Conservation (phyloP, 225 moss, liverwort and hornwort genomes). For the Straminergon stramineum region DNA sequence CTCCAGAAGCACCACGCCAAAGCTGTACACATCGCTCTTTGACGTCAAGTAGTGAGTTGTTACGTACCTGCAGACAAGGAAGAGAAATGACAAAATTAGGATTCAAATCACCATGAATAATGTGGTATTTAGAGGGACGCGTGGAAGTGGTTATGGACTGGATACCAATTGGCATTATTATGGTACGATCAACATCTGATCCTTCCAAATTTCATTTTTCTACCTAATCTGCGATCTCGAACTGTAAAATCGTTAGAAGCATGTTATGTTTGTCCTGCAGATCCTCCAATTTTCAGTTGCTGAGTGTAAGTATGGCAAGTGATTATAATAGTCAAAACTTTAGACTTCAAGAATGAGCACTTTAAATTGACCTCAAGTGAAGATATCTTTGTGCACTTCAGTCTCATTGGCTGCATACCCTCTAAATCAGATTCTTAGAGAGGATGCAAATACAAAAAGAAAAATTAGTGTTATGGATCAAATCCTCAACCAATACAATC, state of each 20-base stretch:
- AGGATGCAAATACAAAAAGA: neutral
- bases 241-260: neutral
- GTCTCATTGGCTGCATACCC: no score
- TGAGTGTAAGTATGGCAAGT: no score
- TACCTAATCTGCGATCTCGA: neutral
- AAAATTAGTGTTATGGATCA: neutral
- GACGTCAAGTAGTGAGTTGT: conserved; percentile 27
- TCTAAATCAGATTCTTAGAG: neutral
- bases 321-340: neutral
- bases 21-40: conserved; percentile 51
- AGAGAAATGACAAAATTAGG: neutral
- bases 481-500: neutral
- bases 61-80: conserved; percentile 23
- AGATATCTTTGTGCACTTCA: neutral
- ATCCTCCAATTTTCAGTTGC: no score
- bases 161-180: no score
- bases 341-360: neutral
- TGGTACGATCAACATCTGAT: neutral
- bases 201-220: neutral
- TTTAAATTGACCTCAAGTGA: neutral
- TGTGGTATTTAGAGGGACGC: neutral
- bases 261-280: neutral
- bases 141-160: neutral
- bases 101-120: neutral
- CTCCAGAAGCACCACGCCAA: conserved; percentile 53